phyloP scores from a whole-genome alignment of 2,329 filamentous ascomycete species.

The Beauveria sp. region DNA sequence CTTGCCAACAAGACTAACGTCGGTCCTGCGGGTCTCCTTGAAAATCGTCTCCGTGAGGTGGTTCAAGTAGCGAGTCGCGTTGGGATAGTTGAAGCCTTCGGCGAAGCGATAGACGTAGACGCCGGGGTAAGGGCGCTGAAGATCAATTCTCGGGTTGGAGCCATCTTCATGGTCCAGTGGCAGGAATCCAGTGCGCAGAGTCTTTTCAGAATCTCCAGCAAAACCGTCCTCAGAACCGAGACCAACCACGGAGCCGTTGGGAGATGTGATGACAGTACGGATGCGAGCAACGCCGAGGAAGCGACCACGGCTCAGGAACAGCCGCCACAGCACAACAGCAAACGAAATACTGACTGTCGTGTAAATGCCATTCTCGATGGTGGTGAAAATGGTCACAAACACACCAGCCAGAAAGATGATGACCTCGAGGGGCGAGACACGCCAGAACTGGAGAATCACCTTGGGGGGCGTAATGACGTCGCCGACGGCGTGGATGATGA shows the following conservation, averaged over 20 bases:
- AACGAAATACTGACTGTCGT: conserved; percentile 71
- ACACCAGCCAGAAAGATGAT: conserved; percentile 92
- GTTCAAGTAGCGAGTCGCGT: conserved; percentile 82
- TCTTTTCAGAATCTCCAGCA: conserved; percentile 34
- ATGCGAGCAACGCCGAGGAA: conserved; percentile 56
- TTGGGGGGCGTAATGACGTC: conserved; percentile 89
- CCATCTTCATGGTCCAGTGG: conserved; percentile 84
- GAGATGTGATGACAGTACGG: conserved; percentile 10
- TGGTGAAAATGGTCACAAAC: conserved; percentile 77
- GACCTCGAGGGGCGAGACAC: conserved; percentile 81
- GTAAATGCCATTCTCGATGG: conserved; percentile 91
- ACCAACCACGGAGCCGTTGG: conserved; percentile 9
- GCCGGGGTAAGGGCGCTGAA: conserved; percentile 80
- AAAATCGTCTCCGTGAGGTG: conserved; percentile 53
- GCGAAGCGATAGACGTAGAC: conserved; percentile 94
- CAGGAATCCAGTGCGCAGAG: conserved; percentile 69
- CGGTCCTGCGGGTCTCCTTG: conserved; percentile 36
- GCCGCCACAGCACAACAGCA: conserved; percentile 72
- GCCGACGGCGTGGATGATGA: conserved; percentile 93
- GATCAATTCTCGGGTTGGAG: conserved; percentile 73
- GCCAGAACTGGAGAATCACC: conserved; percentile 92
- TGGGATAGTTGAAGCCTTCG: conserved; percentile 94
- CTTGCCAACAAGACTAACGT: conserved; percentile 35
- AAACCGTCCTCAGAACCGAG: conserved; percentile 31
- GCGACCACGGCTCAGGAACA: conserved; percentile 72